Base-by-base conservation (phyloP, 257 asterid genomes). In the Avicennia marina region DNA sequence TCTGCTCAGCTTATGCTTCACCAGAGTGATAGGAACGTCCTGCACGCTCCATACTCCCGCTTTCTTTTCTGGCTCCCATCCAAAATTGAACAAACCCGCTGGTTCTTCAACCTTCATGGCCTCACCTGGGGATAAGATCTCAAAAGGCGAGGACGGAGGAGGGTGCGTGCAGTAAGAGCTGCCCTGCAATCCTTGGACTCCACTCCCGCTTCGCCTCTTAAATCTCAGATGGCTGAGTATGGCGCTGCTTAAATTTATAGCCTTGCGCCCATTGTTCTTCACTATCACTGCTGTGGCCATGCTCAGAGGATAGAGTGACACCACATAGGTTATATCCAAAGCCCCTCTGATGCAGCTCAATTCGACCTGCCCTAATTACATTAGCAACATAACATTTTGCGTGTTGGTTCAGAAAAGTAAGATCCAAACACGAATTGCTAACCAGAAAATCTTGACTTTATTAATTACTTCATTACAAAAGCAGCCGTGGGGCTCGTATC, bases 1-100 rank as follows among this genome's bases (percentile, higher is more conserved):
- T 77, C 96, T 81, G 46, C 95, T 80, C 22, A 88, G 61, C 81
- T 85, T 88, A 57, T 85, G 86, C 72, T 68, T 79, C 70, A 88
- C 22, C 1, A 82, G 76, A 1, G 95, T 83, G 42, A 78, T 71
- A 2, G 90, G 95, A 43, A 78, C 90, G 27, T 85, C 94, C 31
- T 88, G 96, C 15, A 58, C 69, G 0, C 67, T 36, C 96, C 96
- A 88, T n/a, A 61, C 61, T 1, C 95, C 95, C 0, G 75, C 70
- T 69, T 77, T 79, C 17, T 62, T 79, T 51, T 89, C 96, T 0
- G 90, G 90, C 75, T 85, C 85, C 81, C 81, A 85, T 0, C 86
- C 95, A 9, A 85, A 82, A 11, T 89, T 73, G 76, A 80, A 82
- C 47, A 74, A 66, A 20, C 81, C 78, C 2, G 86, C 82, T 0